These are phyloP conservation scores for Delonix regia DNA, from an alignment of 306 rosid genomes.

Conservation along the genomic window DNA sequence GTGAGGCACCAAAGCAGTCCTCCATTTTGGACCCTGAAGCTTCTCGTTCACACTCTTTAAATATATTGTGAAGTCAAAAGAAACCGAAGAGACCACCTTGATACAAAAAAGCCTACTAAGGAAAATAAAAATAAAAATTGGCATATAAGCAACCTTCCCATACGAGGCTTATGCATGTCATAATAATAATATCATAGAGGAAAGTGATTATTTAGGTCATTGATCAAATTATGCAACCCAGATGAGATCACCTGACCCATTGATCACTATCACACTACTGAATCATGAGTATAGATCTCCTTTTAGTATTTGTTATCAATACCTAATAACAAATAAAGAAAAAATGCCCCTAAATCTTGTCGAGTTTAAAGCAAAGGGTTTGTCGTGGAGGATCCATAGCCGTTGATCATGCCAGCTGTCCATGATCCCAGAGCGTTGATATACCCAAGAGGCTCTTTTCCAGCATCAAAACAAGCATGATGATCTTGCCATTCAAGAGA, in stretches of 20 bases:
- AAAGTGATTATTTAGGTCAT: constrained; percentile 35
- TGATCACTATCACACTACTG: neutral
- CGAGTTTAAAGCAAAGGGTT: constrained; percentile 58
- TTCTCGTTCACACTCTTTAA: constrained; percentile 48
- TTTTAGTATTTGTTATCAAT: too few relatives aligned
- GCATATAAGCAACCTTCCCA: neutral
- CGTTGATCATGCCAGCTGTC: constrained; percentile 71
- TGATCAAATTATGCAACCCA: constrained; percentile 36
- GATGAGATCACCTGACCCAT: constrained; percentile 25
- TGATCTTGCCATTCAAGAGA: constrained; percentile 86
- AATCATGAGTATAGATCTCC: too few relatives aligned
- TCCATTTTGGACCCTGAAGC: constrained; percentile 42
- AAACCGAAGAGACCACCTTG: constrained; percentile 35
- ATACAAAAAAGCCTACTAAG: constrained; percentile 18
- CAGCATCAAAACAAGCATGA: constrained; percentile 62
- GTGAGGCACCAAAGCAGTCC: neutral
- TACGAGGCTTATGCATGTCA: neutral
- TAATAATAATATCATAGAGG: neutral
- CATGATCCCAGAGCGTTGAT: constrained; percentile 58
- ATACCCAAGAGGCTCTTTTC: constrained; percentile 62
- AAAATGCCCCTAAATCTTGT: neutral
- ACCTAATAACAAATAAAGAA: neutral
- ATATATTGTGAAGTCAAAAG: constrained; percentile 35
- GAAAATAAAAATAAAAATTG: constrained; percentile 23
- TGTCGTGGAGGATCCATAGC: constrained; percentile 74